Evolutionary conservation across 208 protist species (phyloP).

Genomic region (Plasmodiophora brassicae): DNA sequence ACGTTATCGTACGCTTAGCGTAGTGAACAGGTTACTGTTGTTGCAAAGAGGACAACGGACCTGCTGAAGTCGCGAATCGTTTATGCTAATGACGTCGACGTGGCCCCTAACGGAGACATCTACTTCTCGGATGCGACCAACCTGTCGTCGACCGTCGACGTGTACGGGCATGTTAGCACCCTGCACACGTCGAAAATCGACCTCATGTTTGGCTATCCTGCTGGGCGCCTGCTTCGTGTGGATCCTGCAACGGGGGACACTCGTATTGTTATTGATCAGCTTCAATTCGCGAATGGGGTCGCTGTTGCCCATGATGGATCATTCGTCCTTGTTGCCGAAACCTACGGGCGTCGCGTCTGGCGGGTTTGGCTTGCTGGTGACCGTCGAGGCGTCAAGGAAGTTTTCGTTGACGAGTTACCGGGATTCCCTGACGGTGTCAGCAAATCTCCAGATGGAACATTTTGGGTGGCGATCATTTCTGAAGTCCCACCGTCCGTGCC

Average conservation of each 20-base stretch:
- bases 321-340: not conserved
- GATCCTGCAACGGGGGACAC: not conserved
- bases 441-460: not conserved
- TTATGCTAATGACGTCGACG: no score
- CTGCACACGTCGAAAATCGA: no score
- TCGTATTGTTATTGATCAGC: not conserved
- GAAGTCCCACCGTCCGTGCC: not conserved
- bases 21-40: no score
- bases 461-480: not conserved
- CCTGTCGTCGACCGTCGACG: no score
- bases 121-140: no score
- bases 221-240: not conserved
- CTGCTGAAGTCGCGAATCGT: no score
- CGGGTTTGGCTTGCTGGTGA: not conserved
- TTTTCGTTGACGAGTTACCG: not conserved
- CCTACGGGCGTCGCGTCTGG: not conserved
- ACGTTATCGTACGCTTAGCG: no score
- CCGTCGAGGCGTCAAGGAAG: not conserved
- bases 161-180: no score
- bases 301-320: not conserved
- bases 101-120: no score
- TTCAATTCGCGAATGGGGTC: constrained; percentile 14
- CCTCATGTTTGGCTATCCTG: not conserved
- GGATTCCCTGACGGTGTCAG: not conserved
- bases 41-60: no score